A percentile compares a stretch with the other conserved stretches of the same genome.
These are phyloP conservation scores for Juncus inflexus DNA, from an alignment of 176 grass and related monocot genomes.

Conservation along the genomic window DNA sequence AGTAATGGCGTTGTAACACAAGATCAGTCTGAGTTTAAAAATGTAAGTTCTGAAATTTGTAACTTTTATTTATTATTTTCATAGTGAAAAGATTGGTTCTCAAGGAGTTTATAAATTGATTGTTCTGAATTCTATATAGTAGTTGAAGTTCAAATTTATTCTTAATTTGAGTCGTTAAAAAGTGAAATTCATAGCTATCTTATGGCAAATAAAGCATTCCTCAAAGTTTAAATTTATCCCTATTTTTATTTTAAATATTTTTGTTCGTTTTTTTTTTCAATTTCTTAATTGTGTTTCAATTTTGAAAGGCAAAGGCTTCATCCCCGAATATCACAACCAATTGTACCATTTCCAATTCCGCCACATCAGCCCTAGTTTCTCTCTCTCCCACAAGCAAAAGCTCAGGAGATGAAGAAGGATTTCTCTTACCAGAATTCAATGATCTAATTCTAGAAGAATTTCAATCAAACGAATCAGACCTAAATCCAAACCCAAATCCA, in stretches of 20 bases:
- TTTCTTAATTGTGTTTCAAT: slow-evolving; percentile 11
- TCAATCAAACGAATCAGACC: slow-evolving; percentile 31
- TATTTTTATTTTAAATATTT: neutral
- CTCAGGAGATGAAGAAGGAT: slow-evolving; percentile 53
- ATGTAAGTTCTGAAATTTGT: slow-evolving; percentile 11
- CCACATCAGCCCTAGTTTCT: slow-evolving; percentile 32
- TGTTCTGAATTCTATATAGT: neutral
- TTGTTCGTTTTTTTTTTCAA: neutral
- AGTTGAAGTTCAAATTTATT: neutral
- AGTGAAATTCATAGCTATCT: too few relatives aligned
- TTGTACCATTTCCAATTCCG: slow-evolving; percentile 33
- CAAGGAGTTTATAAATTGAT: neutral
- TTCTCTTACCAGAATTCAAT: slow-evolving; percentile 74
- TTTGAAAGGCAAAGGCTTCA: slow-evolving; percentile 50
- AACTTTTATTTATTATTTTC: slow-evolving; percentile 13
- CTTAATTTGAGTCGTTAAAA: neutral
- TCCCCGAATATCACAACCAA: slow-evolving; percentile 46
- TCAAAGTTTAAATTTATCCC: neutral
- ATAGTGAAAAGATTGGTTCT: slow-evolving; percentile 1
- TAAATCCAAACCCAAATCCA: slow-evolving; percentile 19
- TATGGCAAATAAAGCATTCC: too few relatives aligned
- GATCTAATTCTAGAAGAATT: slow-evolving; percentile 68
- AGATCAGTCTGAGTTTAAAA: slow-evolving; percentile 18
- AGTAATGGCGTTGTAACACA: slow-evolving; percentile 5
- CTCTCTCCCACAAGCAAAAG: slow-evolving; percentile 50